A percentile compares a stretch with the other conserved stretches of the same genome.
Conservation (phyloP, 495 filamentous ascomycete species). For the Aspergillus ellipticus region DNA sequence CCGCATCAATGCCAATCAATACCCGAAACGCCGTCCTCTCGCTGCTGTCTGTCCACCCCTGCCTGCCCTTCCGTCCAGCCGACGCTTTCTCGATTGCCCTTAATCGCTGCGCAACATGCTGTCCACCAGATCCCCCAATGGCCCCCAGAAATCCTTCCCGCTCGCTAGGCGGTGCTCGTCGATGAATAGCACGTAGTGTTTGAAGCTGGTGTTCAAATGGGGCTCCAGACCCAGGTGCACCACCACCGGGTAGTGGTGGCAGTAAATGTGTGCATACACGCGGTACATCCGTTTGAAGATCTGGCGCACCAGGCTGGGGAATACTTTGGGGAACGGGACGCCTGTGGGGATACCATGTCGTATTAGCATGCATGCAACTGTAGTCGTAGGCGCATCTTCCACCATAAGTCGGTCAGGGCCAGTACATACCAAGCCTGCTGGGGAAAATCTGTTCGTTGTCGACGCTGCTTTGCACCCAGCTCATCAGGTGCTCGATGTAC, state of each 20-base stretch:
- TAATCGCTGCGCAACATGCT: constrained; percentile 94
- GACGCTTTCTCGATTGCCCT: constrained; percentile 8
- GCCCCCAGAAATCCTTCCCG: constrained; percentile 96
- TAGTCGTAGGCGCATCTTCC: neutral
- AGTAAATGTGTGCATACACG: constrained; percentile 99
- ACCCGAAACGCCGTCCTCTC: constrained; percentile 28
- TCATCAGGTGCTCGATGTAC: constrained; percentile 97
- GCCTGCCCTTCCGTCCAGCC: neutral
- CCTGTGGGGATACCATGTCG: constrained; percentile 43
- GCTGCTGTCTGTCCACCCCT: neutral
- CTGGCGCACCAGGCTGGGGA: constrained; percentile 80
- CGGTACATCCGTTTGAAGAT: constrained; percentile 98
- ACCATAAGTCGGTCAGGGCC: neutral
- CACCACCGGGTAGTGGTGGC: constrained; percentile 97
- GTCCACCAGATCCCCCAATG: constrained; percentile 93
- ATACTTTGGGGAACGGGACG: constrained; percentile 92
- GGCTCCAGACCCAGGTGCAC: constrained; percentile 93
- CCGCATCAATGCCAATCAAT: constrained; percentile 16
- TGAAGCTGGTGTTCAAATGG: constrained; percentile 98
- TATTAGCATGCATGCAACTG: constrained; percentile 11
- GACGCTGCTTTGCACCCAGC: constrained; percentile 91
- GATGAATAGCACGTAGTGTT: constrained; percentile 97
- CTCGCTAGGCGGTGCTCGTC: constrained; percentile 85
- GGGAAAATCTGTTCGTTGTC: constrained; percentile 95
- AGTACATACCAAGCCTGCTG: constrained; percentile 70